Percentiles rank a stretch among this genome's conserved stretches.
Conservation (phyloP, 2,329 filamentous ascomycete species). For the Claviceps pazoutovae region DNA sequence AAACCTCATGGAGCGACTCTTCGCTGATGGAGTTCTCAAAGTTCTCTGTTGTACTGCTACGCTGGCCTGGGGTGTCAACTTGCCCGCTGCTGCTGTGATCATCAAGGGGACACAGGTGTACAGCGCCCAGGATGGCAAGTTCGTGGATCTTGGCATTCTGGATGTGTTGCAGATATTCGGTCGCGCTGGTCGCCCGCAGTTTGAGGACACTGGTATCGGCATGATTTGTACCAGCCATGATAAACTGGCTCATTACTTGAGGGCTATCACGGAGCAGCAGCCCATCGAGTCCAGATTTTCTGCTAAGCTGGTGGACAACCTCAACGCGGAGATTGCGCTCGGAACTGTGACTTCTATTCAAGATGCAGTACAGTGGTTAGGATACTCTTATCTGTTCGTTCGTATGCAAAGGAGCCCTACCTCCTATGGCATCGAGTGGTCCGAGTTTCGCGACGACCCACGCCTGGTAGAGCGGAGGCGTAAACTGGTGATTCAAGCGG, state of each 20-base stretch:
- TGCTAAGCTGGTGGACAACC: constrained; percentile 82
- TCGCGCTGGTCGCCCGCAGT: constrained; percentile 93
- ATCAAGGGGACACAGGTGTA: constrained; percentile 98
- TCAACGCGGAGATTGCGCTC: constrained; percentile 87
- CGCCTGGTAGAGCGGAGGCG: constrained; percentile 73
- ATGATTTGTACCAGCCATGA: constrained; percentile 98
- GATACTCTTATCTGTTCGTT: constrained; percentile 94
- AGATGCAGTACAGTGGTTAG: constrained; percentile 93
- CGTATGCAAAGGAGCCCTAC: constrained; percentile 88
- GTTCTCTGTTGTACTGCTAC: constrained; percentile 97
- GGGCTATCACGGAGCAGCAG: constrained; percentile 86
- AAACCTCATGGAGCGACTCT: constrained; percentile 89
- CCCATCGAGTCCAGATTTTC: constrained; percentile 97
- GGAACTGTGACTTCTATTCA: constrained; percentile 90
- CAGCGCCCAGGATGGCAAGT: constrained; percentile 91
- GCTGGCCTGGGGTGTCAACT: constrained; percentile 95
- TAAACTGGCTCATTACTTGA: constrained; percentile 79
- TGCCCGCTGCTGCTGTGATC: constrained; percentile 88
- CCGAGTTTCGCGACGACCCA: constrained; percentile 78
- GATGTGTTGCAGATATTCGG: constrained; percentile 98
- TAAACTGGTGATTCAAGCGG: constrained; percentile 78
- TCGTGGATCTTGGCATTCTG: constrained; percentile 87
- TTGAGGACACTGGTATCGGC: constrained; percentile 92
- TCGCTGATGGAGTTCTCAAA: constrained; percentile 82
- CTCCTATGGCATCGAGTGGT: constrained; percentile 90